Evolutionary conservation across 2,329 filamentous ascomycete species (phyloP).

Genomic region (Dactylellina sp.): DNA sequence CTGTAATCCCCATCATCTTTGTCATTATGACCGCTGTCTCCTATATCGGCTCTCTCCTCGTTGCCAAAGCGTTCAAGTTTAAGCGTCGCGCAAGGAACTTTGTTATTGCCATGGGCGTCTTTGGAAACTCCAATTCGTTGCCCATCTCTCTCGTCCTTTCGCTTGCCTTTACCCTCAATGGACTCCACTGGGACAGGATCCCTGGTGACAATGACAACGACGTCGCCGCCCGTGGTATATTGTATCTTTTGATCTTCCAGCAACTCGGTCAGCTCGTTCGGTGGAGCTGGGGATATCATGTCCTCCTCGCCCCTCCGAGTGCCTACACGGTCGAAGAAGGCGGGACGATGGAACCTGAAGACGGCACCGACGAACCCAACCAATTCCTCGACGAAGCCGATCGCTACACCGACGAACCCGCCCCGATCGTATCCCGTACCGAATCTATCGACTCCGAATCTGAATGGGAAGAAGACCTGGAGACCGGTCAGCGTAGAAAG

Average conservation of each 20-base stretch:
- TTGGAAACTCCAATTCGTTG: conserved; percentile 97
- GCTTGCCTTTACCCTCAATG: conserved; percentile 88
- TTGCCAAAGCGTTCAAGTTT: conserved; percentile 83
- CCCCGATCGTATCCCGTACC: conserved; percentile 67
- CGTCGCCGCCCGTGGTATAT: conserved; percentile 89
- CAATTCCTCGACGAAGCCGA: conserved; percentile 64
- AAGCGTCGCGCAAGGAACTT: conserved; percentile 90
- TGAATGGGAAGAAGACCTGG: conserved; percentile 64
- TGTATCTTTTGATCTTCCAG: conserved; percentile 97
- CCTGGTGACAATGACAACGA: conserved; percentile 95
- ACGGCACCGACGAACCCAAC: conserved; percentile 67
- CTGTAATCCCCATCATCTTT: conserved; percentile 96
- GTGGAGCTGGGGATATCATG: conserved; percentile 98
- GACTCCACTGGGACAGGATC: conserved; percentile 91
- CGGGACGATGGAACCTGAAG: conserved; percentile 63
- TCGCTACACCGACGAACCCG: conserved; percentile 62
- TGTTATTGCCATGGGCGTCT: conserved; percentile 89
- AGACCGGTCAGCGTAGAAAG: conserved; percentile 57
- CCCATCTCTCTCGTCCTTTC: conserved; percentile 96
- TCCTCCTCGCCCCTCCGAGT: conserved; percentile 86
- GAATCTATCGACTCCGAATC: conserved; percentile 65
- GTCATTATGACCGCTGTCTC: conserved; percentile 87
- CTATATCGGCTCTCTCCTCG: conserved; percentile 77
- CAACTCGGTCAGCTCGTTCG: conserved; percentile 93
- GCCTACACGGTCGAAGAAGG: conserved; percentile 73